These are phyloP conservation scores for Bocquillonia castaneifolia DNA, from an alignment of 441 rosid species.

Conservation along the genomic window DNA sequence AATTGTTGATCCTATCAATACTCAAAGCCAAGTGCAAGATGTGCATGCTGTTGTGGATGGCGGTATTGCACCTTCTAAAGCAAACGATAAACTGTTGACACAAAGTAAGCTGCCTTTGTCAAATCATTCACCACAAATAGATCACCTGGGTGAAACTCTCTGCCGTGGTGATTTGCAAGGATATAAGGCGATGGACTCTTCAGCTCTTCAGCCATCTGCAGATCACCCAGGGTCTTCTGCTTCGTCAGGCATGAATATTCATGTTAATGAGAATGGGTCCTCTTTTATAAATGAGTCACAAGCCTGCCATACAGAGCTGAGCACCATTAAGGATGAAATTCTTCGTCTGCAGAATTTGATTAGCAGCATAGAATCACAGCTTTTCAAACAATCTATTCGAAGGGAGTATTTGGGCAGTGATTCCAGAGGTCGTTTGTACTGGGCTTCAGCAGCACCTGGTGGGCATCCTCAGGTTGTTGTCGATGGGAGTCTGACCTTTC, in stretches of 20 bases:
- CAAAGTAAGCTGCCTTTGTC: constrained; percentile 32
- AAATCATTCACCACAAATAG: constrained; percentile 38
- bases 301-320: constrained; percentile 51
- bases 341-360: constrained; percentile 57
- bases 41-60: constrained; percentile 27
- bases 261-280: constrained; percentile 35
- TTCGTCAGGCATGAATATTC: constrained; percentile 31
- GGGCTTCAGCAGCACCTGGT: constrained; percentile 61
- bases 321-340: constrained; percentile 50
- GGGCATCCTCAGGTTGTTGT: constrained; percentile 56
- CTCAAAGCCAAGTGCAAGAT: constrained; percentile 28
- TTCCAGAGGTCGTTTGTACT: constrained; percentile 76
- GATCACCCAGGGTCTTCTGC: constrained; percentile 33
- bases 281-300: constrained; percentile 48
- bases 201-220: constrained; percentile 21
- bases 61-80: constrained; percentile 30
- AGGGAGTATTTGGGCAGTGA: constrained; percentile 88
- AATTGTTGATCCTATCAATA: constrained; percentile 17
- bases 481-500: constrained; percentile 64
- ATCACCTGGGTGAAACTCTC: constrained; percentile 33
- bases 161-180: constrained; percentile 34
- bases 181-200: constrained; percentile 26
- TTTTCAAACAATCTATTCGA: constrained; percentile 60
- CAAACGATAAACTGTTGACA: constrained; percentile 32
- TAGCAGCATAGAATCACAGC: constrained; percentile 53